Conservation (phyloP, 192 early-diverging fungal species). For the Backusella macrospora region DNA sequence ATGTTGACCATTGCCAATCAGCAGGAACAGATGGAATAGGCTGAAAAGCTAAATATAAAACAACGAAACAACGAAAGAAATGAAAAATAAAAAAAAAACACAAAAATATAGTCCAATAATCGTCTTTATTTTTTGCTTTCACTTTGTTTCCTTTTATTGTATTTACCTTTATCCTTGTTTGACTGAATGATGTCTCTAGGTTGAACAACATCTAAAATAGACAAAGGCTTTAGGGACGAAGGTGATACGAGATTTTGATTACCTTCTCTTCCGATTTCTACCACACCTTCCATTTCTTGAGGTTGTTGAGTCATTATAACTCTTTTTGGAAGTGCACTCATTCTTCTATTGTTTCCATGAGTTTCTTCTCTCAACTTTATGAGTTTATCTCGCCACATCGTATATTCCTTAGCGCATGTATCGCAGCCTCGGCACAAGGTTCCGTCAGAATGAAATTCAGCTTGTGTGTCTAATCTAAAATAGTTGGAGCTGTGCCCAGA, state of each 20-base stretch:
- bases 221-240: background rate
- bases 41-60: background rate
- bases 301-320: conserved; percentile 33
- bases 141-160: background rate
- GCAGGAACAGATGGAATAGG: conserved; percentile 19
- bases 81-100: background rate
- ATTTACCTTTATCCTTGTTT: conserved; percentile 11
- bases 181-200: conserved; percentile 1
- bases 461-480: conserved; percentile 32
- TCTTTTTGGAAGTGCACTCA: conserved; percentile 3
- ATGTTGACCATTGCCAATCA: conserved; percentile 26
- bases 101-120: conserved; percentile 1
- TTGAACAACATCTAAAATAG: conserved; percentile 6
- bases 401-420: conserved; percentile 29
- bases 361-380: background rate
- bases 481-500: conserved; percentile 37
- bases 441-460: conserved; percentile 30
- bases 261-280: conserved; percentile 34
- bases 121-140: background rate
- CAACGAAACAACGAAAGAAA: background rate
- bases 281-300: conserved; percentile 31
- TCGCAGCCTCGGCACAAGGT: conserved; percentile 35
- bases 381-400: conserved; percentile 3
- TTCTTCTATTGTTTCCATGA: background rate
- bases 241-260: background rate